Conservation (phyloP, 129 eudicot species). For the Apium graveolens region DNA sequence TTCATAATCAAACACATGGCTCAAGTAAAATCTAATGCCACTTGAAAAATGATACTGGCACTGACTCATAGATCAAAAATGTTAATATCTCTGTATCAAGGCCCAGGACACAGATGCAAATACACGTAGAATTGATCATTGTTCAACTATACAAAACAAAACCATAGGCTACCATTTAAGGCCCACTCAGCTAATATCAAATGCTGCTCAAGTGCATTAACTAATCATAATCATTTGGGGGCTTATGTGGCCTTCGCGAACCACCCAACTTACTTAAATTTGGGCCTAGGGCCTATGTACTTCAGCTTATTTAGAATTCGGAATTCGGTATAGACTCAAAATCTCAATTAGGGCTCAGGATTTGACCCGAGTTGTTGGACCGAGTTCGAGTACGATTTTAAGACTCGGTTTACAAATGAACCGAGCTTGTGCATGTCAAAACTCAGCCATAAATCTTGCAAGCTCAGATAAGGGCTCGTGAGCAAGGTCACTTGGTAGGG, state of each 20-base stretch:
- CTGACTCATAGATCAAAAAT: background rate
- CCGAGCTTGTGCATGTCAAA: background rate
- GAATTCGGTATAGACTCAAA: too few relatives aligned
- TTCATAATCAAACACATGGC: slow-evolving; percentile 7
- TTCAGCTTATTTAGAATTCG: too few relatives aligned
- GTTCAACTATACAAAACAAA: background rate
- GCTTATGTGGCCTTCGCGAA: too few relatives aligned
- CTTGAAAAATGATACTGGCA: background rate
- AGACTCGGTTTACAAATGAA: background rate
- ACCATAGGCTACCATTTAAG: background rate
- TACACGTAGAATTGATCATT: background rate
- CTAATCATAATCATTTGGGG: too few relatives aligned
- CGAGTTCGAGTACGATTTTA: background rate
- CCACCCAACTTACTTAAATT: too few relatives aligned
- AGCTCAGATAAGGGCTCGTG: background rate
- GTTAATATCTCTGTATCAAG: background rate
- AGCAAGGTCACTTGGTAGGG: background rate
- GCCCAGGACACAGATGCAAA: background rate
- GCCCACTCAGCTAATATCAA: background rate
- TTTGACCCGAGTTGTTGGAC: too few relatives aligned
- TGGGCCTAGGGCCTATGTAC: too few relatives aligned
- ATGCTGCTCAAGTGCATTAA: too few relatives aligned
- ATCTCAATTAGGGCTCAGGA: too few relatives aligned
- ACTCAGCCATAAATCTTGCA: background rate
- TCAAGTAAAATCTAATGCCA: background rate